These are phyloP conservation scores for Stramenopiles sp. DNA, from an alignment of 352 stramenopile species.

Conservation along the genomic window DNA sequence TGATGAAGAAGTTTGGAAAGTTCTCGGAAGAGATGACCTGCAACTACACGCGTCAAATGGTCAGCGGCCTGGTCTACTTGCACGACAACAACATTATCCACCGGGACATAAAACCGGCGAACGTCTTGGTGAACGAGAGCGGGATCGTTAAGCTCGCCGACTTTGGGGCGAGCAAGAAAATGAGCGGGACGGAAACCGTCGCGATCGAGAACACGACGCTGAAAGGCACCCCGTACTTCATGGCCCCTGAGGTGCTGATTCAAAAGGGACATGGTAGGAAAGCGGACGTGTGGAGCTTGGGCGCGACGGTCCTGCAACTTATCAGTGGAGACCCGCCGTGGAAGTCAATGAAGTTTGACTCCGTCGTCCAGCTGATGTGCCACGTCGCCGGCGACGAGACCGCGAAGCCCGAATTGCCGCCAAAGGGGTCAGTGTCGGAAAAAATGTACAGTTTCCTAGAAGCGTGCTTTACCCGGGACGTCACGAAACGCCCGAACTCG, in stretches of 20 bases:
- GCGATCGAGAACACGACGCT: background rate
- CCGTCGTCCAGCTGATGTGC: background rate
- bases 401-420: background rate
- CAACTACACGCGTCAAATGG: background rate
- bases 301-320: background rate
- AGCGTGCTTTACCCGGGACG: background rate
- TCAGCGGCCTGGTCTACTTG: background rate
- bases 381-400: background rate
- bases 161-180: background rate
- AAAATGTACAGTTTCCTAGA: background rate
- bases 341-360: background rate
- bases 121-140: background rate
- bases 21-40: background rate
- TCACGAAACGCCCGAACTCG: background rate
- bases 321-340: background rate
- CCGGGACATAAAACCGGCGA: background rate
- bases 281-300: background rate
- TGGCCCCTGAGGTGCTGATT: background rate
- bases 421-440: background rate
- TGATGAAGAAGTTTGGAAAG: background rate
- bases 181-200: background rate
- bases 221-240: background rate
- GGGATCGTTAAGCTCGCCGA: background rate
- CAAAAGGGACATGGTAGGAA: conserved; percentile 4
- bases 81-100: background rate